Evolutionary conservation across 1,284 basidiomycete genomes (phyloP), one percentile per base, ranked within the genome.

Genomic region (Cryptococcus sp.): DNA sequence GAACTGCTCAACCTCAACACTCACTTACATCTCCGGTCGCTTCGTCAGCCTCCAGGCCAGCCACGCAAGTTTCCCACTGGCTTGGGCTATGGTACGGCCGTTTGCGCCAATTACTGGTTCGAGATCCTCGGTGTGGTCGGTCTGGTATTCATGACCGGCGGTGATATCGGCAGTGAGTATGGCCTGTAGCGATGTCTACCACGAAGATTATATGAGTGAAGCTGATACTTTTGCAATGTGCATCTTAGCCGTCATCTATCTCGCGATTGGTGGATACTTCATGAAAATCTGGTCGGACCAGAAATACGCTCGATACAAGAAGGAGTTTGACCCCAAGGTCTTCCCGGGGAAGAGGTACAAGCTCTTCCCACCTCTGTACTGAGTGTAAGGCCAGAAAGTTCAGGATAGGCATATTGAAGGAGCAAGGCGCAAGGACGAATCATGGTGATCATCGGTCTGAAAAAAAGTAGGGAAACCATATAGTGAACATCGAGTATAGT

Each of bases 61-160:
- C 85, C 84, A 57, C 88, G 95, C 57, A 87, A 85, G 25, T 89
- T 97, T 68, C 95, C 96, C 0, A 81, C 83, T 25, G 95, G 83
- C 1, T 79, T 80, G 48, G 91, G 91, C 3, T 99, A 98, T 79
- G 82, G 86, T 58, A 79, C 86, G 41, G 86, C 96, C 41, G 89
- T 90, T 6, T 91, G 86, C 80, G 93, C 96, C 34, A 98, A 99
- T 78, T 99, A 99, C 80, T 88, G 92, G 74, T 98, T 95, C 74
- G 96, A 99, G 79, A 83, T 82, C 29, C 63, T 96, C 40, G 87
- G 82, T 0, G 96, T 95, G 89, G 70, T 83, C 13, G 81, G 84
- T 22, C 82, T 97, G 54, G 84, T 85, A 25, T 81, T 83, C 39
- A 86, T 99, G 84, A 94, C 93, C 3, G 84, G 68, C 34, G 69